These are phyloP conservation scores for Ophiostoma novo-ulmi DNA, from an alignment of 2,329 filamentous ascomycete species.

Conservation along the genomic window DNA sequence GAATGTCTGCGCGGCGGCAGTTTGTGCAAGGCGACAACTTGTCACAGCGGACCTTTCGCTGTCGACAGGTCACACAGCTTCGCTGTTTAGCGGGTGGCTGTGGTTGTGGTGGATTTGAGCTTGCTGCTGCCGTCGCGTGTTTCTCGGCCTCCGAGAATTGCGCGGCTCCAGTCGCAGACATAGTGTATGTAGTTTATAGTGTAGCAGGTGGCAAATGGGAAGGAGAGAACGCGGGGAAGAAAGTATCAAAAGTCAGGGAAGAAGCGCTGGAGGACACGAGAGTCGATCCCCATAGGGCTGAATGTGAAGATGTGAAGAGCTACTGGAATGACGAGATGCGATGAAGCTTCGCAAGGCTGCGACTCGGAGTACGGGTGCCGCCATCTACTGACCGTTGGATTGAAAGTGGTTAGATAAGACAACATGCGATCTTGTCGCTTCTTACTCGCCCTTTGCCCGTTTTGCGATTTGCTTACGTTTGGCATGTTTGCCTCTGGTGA, in stretches of 20 bases:
- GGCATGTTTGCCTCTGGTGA: background rate
- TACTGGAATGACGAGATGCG: background rate
- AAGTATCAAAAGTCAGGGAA: too few species aligned
- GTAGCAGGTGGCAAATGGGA: background rate
- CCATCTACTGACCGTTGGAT: background rate
- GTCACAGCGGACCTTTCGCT: slow-evolving; percentile 54
- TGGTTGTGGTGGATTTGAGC: background rate
- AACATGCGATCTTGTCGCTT: slow-evolving; percentile 3
- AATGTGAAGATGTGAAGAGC: background rate
- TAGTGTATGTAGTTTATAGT: background rate
- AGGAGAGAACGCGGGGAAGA: background rate
- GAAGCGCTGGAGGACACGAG: too few species aligned
- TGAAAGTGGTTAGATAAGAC: background rate
- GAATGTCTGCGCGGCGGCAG: slow-evolving; percentile 48
- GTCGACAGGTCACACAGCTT: slow-evolving; percentile 48
- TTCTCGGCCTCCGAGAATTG: slow-evolving; percentile 28
- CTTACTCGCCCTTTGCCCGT: slow-evolving; percentile 3
- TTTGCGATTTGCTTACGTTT: slow-evolving; percentile 1
- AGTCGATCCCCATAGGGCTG: background rate
- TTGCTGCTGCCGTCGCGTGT: slow-evolving; percentile 24
- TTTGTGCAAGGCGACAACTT: slow-evolving; percentile 52
- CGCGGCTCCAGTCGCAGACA: slow-evolving; percentile 14
- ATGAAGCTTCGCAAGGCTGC: background rate
- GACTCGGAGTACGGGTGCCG: background rate
- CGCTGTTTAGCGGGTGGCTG: slow-evolving; percentile 35